These are phyloP conservation scores for Xylariaceae sp. DNA, from an alignment of 2,329 filamentous ascomycete species.

Conservation along the genomic window DNA sequence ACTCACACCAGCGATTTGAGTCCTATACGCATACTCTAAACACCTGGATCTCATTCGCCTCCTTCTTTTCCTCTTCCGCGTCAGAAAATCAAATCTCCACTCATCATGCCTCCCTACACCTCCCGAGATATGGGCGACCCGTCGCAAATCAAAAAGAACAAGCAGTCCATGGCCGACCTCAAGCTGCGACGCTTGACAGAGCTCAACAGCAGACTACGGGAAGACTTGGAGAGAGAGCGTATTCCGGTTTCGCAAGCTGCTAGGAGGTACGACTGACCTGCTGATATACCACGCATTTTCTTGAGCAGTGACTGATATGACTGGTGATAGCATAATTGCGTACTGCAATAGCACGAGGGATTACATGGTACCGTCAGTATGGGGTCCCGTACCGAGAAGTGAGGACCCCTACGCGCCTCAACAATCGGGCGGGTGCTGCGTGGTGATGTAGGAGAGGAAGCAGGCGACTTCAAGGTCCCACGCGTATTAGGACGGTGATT, in stretches of 20 bases:
- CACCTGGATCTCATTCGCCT: no score
- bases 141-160: slow-evolving; percentile 79
- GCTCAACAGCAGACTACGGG: slow-evolving; percentile 90
- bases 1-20: slow-evolving; percentile 20
- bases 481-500: no score
- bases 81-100: slow-evolving; percentile 15
- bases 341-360: slow-evolving; percentile 98
- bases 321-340: slow-evolving; percentile 79
- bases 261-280: slow-evolving; percentile 74
- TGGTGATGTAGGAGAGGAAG: slow-evolving; percentile 69
- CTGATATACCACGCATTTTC: no score
- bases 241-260: slow-evolving; percentile 95
- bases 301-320: no score
- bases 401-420: slow-evolving; percentile 98
- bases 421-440: slow-evolving; percentile 88
- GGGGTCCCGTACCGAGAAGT: slow-evolving; percentile 89
- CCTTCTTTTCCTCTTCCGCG: slow-evolving; percentile 15
- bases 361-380: slow-evolving; percentile 97
- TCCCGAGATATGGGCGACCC: slow-evolving; percentile 64
- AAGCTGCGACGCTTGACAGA: slow-evolving; percentile 95
- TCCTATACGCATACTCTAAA: no score
- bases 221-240: slow-evolving; percentile 91
- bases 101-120: slow-evolving; percentile 59
- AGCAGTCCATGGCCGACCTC: slow-evolving; percentile 98
- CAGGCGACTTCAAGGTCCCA: slow-evolving; percentile 14